phyloP scores from a whole-genome alignment of 2,329 filamentous ascomycete species.

The Microcyclospora tardicrescens region DNA sequence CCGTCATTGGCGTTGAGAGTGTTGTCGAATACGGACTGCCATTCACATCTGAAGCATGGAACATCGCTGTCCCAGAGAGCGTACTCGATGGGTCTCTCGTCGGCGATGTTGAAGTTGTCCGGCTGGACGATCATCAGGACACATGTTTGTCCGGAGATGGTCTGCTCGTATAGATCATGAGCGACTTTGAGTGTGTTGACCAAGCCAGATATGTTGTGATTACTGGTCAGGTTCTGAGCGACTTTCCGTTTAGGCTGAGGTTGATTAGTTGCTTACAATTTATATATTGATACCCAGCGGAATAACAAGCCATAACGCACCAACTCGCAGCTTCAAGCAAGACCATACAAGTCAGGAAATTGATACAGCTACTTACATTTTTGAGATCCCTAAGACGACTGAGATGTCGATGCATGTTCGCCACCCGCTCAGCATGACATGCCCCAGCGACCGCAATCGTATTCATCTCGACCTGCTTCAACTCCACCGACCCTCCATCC shows the following conservation, averaged over 20 bases:
- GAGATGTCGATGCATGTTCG: conserved; percentile 30
- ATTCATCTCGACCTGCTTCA: conserved; percentile 37
- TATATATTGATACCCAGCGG: too few relatives aligned
- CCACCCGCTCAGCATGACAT: conserved; percentile 27
- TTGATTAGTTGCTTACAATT: too few relatives aligned
- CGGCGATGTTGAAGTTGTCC: conserved; percentile 32
- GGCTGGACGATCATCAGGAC: conserved; percentile 34
- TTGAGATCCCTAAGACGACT: conserved; percentile 4
- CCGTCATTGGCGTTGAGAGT: conserved; percentile 20
- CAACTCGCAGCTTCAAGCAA: too few relatives aligned
- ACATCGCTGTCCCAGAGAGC: conserved; percentile 25
- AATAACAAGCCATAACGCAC: too few relatives aligned
- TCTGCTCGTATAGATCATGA: conserved; percentile 21
- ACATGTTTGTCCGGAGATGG: conserved; percentile 14
- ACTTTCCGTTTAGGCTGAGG: too few relatives aligned
- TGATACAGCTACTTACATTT: too few relatives aligned
- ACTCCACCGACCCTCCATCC: conserved; percentile 1
- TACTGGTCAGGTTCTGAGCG: conserved; percentile 16
- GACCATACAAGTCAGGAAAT: too few relatives aligned
- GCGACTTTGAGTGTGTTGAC: conserved; percentile 22
- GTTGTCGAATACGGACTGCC: conserved; percentile 20
- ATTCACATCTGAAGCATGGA: conserved; percentile 27
- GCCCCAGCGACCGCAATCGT: conserved; percentile 31
- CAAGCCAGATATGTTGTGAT: conserved; percentile 22
- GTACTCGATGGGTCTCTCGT: conserved; percentile 35